phyloP scores from a whole-genome alignment of 2,329 filamentous ascomycete genomes.

The Neurospora crassa region DNA sequence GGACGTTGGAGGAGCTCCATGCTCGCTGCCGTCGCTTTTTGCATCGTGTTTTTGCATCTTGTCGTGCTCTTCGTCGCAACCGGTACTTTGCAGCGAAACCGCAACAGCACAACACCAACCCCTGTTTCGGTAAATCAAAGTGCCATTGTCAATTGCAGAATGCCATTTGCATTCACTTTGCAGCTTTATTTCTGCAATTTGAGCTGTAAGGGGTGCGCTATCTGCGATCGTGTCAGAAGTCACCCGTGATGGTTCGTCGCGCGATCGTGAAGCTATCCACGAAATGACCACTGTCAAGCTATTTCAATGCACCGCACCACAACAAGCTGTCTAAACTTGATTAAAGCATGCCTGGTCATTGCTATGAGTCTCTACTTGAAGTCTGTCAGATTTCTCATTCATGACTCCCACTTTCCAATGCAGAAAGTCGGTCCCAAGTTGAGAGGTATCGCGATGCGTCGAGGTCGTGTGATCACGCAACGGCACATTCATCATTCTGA shows the following conservation, averaged over 20 bases:
- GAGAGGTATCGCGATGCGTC: neutral
- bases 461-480: neutral
- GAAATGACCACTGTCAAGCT: neutral
- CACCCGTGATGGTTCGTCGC: conserved; percentile 12
- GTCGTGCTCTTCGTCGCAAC: conserved; percentile 6
- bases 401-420: neutral
- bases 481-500: neutral
- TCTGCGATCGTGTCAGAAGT: conserved; percentile 12
- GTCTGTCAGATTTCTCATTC: neutral
- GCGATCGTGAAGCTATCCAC: conserved; percentile 19
- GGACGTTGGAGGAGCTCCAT: neutral
- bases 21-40: conserved; percentile 4
- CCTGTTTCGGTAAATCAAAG: conserved; percentile 13
- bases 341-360: neutral
- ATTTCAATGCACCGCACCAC: neutral
- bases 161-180: conserved; percentile 9
- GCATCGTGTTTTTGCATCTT: conserved; percentile 13
- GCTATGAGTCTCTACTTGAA: neutral
- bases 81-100: conserved; percentile 15
- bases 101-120: conserved; percentile 12
- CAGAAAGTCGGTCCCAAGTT: neutral
- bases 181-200: neutral
- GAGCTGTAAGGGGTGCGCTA: neutral
- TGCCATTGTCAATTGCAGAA: conserved; percentile 7
- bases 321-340: neutral